Percentiles rank a stretch among this genome's conserved stretches.
phyloP scores from a whole-genome alignment of 441 rosid species.

The Adansonia madagascariensis region DNA sequence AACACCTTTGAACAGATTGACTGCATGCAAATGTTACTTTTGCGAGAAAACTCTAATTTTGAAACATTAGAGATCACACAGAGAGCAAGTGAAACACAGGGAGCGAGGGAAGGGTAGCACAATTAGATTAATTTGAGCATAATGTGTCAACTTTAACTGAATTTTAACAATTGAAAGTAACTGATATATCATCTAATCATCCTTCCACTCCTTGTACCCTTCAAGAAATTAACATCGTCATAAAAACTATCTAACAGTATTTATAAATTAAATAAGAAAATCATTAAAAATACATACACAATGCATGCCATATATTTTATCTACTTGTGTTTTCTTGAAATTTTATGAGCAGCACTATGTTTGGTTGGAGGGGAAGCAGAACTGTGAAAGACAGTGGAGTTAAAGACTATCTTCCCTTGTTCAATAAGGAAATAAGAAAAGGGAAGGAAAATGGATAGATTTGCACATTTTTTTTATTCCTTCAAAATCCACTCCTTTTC shows the following conservation, averaged over 20 bases:
- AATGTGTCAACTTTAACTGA: background rate
- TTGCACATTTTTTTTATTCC: background rate
- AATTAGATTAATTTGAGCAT: background rate
- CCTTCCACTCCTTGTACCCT: background rate
- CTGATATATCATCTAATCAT: background rate
- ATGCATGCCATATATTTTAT: background rate
- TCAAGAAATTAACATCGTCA: background rate
- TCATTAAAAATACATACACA: background rate
- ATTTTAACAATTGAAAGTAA: slow-evolving; percentile 7
- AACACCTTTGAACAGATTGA: background rate
- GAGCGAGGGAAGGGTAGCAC: background rate
- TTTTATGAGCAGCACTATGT: background rate
- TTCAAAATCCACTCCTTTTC: background rate
- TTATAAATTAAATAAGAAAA: background rate
- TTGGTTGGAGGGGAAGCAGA: background rate
- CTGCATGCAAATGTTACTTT: background rate
- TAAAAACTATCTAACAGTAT: background rate
- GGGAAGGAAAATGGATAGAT: background rate
- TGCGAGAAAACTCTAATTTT: background rate
- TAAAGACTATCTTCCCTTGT: background rate
- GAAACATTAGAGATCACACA: background rate
- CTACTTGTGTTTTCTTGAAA: background rate
- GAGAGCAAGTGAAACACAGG: background rate
- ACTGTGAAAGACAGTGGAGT: background rate
- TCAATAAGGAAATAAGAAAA: background rate